Evolutionary conservation across 805 yeast species (phyloP), one percentile per base, ranked within the genome.

Genomic region (Schizosaccharomyces osmophilus): DNA sequence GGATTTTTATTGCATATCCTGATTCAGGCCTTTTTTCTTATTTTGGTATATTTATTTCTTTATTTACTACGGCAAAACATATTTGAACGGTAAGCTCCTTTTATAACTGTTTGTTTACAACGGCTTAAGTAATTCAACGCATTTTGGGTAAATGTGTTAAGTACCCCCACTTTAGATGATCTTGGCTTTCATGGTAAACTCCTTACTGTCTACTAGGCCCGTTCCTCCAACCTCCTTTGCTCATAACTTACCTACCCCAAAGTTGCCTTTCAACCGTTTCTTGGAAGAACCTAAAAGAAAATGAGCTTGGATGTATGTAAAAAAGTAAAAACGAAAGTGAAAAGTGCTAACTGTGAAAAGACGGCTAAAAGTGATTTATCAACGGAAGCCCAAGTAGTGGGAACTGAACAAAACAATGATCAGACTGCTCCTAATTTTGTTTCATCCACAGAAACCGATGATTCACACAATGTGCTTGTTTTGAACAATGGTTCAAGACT

Each of bases 401-500:
- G 26, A 24, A n/a, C 9, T 9, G 24, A 45, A 45, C 22, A 45
- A 9, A 45, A 45, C 22, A 19, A 5, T 24, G 22, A n/a, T 17
- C 22, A 45, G 17, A 45, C 51, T 8, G 11, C 22, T 24, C 26
- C 51, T 4, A 24, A 45, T 17, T 17, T 24, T 24, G 24, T 8
- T 1, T 19, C 22, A 19, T 19, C 5, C 13, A 19, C 51, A n/a
- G 26, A n/a, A 24, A 19, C 13, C 13, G 26, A 45, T 45, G 24
- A 19, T 45, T 45, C 51, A 45, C 9, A 5, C 4, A n/a, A 45
- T 19, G 51, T 45, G 9, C 51, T 45, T 9, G 26, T 24, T 19
- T n/a, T 45, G 57, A 29, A 51, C 32, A 61, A 65, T 22, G 76
- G 76, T 3, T 62, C 69, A 43, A 71, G 78, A 29, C 71, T 79